A percentile compares a stretch with the other conserved stretches of the same genome.
Conservation (phyloP, 768 basidiomycete species). For the Ramaria sp. region DNA sequence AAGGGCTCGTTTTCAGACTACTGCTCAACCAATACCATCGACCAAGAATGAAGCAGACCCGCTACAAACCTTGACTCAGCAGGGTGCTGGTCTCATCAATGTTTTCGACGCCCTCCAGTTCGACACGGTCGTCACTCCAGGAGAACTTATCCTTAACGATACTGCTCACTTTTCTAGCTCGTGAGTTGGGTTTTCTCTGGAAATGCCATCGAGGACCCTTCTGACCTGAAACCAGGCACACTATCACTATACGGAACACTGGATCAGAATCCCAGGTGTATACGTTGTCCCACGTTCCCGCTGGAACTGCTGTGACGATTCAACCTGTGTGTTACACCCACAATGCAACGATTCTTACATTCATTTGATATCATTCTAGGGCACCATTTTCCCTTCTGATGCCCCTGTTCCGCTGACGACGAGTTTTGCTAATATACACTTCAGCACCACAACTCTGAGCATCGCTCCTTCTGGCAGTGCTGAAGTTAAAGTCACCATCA, state of each 20-base stretch:
- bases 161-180: conserved; percentile 38
- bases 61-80: conserved; percentile 39
- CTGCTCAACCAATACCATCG: conserved; percentile 31
- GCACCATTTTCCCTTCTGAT: conserved; percentile 28
- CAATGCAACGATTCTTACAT: neutral
- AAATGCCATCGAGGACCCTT: conserved; percentile 25
- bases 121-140: conserved; percentile 40
- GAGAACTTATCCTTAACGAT: conserved; percentile 53
- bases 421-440: conserved; percentile 32
- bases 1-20: conserved; percentile 38
- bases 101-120: conserved; percentile 46
- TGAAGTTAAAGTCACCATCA: conserved; percentile 33
- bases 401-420: conserved; percentile 42
- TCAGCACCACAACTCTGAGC: conserved; percentile 31
- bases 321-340: conserved; percentile 26
- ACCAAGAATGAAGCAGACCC: conserved; percentile 38
- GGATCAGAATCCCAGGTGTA: no score
- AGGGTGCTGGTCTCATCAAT: conserved; percentile 47
- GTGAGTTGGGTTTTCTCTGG: neutral
- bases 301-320: conserved; percentile 39
- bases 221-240: no score
- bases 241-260: no score
- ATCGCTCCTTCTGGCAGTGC: conserved; percentile 33
- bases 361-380: conserved; percentile 17
- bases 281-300: no score